Evolutionary conservation across 2,329 filamentous ascomycete species (phyloP).

Genomic region (Fusarium domesticum): DNA sequence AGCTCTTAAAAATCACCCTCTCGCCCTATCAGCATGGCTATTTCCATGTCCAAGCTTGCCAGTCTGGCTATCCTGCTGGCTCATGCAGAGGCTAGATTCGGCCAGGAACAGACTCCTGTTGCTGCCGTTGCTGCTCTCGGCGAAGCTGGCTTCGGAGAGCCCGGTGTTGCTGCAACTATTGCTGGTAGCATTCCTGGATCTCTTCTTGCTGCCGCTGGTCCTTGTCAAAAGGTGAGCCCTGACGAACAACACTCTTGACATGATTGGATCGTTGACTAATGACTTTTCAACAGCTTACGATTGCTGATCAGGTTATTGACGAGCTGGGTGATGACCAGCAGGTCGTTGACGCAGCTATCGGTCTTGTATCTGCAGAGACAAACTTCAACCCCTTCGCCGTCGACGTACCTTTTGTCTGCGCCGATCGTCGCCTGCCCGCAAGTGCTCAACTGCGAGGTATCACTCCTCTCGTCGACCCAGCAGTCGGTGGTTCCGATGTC

Average conservation of each 20-base stretch:
- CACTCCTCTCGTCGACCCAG: slow-evolving; percentile 64
- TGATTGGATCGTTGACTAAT: slow-evolving; percentile 14
- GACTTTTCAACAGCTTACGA: slow-evolving; percentile 46
- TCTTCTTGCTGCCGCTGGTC: slow-evolving; percentile 62
- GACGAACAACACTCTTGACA: neutral
- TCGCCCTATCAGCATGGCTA: slow-evolving; percentile 6
- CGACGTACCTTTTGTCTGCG: slow-evolving; percentile 60
- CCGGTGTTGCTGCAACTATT: slow-evolving; percentile 62
- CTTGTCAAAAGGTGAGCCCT: slow-evolving; percentile 58
- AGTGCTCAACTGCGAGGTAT: slow-evolving; percentile 62
- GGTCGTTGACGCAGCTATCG: slow-evolving; percentile 59
- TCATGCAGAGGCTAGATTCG: slow-evolving; percentile 55
- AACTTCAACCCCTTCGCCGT: slow-evolving; percentile 69
- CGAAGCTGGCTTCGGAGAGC: slow-evolving; percentile 46
- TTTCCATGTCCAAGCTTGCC: slow-evolving; percentile 17
- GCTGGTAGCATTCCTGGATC: slow-evolving; percentile 59
- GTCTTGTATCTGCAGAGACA: slow-evolving; percentile 65
- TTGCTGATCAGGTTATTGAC: slow-evolving; percentile 62
- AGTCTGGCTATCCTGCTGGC: slow-evolving; percentile 33
- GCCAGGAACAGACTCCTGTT: slow-evolving; percentile 60
- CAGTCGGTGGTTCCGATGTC: slow-evolving; percentile 52
- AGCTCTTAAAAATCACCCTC: slow-evolving; percentile 2
- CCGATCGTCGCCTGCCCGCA: slow-evolving; percentile 58
- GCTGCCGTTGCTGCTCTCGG: slow-evolving; percentile 50
- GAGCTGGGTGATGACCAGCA: slow-evolving; percentile 58